phyloP scores from a whole-genome alignment of 2,329 filamentous ascomycete species.

The Fusarium sp. region DNA sequence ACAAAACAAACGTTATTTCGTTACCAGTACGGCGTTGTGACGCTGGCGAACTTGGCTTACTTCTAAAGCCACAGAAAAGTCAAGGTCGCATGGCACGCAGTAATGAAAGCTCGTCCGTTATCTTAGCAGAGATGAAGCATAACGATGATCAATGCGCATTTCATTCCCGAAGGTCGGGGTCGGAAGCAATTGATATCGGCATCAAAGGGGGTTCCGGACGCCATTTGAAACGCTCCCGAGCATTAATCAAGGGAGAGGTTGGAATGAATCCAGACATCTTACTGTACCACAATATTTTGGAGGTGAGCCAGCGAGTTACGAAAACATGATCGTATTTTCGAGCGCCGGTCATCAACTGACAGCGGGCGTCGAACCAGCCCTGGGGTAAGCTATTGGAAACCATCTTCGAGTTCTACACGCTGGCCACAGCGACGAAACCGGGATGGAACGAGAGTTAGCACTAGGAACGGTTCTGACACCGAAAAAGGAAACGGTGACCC shows the following conservation, averaged over 20 bases:
- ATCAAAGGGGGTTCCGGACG: constrained; percentile 3
- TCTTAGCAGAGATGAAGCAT: not conserved
- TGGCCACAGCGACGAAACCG: constrained; percentile 41
- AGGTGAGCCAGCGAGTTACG: not conserved
- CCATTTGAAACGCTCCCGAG: constrained; percentile 20
- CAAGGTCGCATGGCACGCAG: not conserved
- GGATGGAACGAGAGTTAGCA: constrained; percentile 39
- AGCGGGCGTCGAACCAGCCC: constrained; percentile 29
- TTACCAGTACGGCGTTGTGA: constrained; percentile 39
- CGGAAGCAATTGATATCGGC: not conserved
- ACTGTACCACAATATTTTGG: not conserved
- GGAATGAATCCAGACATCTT: constrained; percentile 18
- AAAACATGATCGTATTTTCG: constrained; percentile 29
- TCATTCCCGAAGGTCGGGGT: not conserved
- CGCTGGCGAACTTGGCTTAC: constrained; percentile 28
- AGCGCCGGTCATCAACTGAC: constrained; percentile 39
- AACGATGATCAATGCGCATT: not conserved
- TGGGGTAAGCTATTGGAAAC: constrained; percentile 38
- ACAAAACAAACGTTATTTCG: constrained; percentile 29
- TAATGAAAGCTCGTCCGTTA: not conserved
- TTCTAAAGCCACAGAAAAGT: constrained; percentile 25
- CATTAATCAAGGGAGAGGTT: constrained; percentile 14
- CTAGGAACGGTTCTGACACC: constrained; percentile 45
- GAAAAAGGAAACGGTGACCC: constrained; percentile 46
- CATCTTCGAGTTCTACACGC: constrained; percentile 37